Conservation (phyloP, 805 yeast species). For the Metschnikowia anglica region DNA sequence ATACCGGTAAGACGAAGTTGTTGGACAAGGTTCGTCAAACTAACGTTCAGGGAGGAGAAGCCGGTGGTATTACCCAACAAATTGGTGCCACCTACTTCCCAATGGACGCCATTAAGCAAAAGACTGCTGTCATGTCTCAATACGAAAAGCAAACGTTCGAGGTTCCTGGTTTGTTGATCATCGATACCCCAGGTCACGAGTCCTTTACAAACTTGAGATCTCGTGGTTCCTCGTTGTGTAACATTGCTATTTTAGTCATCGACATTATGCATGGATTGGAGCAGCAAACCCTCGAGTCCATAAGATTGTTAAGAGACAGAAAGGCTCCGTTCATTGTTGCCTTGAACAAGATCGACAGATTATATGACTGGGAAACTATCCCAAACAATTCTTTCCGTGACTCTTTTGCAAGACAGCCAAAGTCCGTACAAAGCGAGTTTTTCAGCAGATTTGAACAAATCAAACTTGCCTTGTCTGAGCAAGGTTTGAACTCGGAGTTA, state of each 20-base stretch:
- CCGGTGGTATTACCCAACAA: constrained; percentile 99
- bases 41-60: constrained; percentile 99
- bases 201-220: constrained; percentile 96
- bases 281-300: constrained; percentile 95
- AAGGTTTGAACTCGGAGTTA: constrained; percentile 95
- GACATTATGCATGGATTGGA: constrained; percentile 99
- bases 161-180: constrained; percentile 94
- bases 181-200: constrained; percentile 99
- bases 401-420: constrained; percentile 76
- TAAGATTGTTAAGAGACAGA: constrained; percentile 87
- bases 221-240: constrained; percentile 98
- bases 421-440: constrained; percentile 89
- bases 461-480: constrained; percentile 91
- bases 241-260: constrained; percentile 96
- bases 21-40: constrained; percentile 97
- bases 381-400: constrained; percentile 97
- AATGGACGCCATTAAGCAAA: constrained; percentile 84
- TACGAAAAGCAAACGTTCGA: constrained; percentile 84
- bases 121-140: constrained; percentile 87
- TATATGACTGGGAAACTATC: constrained; percentile 87
- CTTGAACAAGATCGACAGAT: constrained; percentile 93
- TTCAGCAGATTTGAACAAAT: constrained; percentile 82
- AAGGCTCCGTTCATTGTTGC: constrained; percentile 99
- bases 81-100: constrained; percentile 99
- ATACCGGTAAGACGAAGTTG: constrained; percentile 97